Conservation (phyloP, 495 filamentous ascomycete genomes). For the Aspergillus mulundensis region DNA sequence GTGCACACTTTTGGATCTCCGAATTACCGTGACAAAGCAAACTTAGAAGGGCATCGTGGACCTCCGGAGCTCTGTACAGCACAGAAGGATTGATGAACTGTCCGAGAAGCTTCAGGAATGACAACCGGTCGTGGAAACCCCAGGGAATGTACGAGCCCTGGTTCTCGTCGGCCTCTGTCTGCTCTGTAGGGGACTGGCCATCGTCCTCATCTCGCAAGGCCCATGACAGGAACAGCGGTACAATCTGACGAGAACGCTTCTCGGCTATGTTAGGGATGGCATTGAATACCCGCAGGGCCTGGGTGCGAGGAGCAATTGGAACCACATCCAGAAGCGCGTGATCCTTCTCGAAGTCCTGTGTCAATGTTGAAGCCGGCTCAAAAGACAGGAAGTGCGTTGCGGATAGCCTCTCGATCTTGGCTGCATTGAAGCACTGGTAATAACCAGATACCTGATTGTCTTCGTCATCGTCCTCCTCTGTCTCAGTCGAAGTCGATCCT, state of each 20-base stretch:
- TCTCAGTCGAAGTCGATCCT: slow-evolving; percentile 34
- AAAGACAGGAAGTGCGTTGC: slow-evolving; percentile 23
- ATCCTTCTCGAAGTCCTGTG: slow-evolving; percentile 32
- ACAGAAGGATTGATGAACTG: slow-evolving; percentile 81
- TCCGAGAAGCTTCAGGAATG: slow-evolving; percentile 76
- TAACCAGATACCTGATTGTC: slow-evolving; percentile 40
- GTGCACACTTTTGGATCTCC: slow-evolving; percentile 76
- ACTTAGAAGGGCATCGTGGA: slow-evolving; percentile 66
- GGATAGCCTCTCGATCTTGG: slow-evolving; percentile 48
- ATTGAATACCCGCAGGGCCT: slow-evolving; percentile 76
- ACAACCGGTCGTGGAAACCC: slow-evolving; percentile 71
- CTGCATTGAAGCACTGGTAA: slow-evolving; percentile 79
- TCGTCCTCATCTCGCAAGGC: slow-evolving; percentile 49
- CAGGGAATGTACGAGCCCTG: slow-evolving; percentile 33
- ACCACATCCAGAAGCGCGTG: slow-evolving; percentile 31
- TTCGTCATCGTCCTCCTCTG: slow-evolving; percentile 21
- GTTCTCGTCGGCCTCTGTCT: slow-evolving; percentile 15
- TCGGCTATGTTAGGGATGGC: slow-evolving; percentile 73
- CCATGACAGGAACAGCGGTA: slow-evolving; percentile 84
- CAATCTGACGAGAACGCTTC: slow-evolving; percentile 74
- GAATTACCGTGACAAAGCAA: slow-evolving; percentile 82
- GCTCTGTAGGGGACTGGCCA: slow-evolving; percentile 25
- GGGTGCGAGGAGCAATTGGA: slow-evolving; percentile 54
- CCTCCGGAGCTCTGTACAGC: slow-evolving; percentile 71
- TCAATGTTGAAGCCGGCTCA: slow-evolving; percentile 21